Conservation (phyloP, 2,329 filamentous ascomycete genomes). For the Neofusicoccum sp. region DNA sequence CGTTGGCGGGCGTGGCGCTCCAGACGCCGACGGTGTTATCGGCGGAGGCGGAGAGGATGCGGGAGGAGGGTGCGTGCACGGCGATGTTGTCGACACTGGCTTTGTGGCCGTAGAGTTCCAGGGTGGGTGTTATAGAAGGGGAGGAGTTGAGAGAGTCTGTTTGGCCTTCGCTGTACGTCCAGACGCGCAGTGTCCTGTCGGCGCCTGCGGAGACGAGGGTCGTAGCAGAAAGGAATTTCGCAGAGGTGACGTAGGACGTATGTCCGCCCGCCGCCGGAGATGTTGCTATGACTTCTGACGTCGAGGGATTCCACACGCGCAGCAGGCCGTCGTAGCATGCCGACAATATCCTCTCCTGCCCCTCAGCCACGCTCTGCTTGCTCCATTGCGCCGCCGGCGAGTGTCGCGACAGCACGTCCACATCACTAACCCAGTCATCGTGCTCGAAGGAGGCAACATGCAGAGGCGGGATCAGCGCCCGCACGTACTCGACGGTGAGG, state of each 20-base stretch:
- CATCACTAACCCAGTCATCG: constrained; percentile 90
- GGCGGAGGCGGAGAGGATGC: constrained; percentile 79
- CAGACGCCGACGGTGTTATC: constrained; percentile 87
- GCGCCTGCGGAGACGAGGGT: constrained; percentile 80
- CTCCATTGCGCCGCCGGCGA: constrained; percentile 62
- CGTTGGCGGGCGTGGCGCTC: constrained; percentile 74
- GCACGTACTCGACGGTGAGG: constrained; percentile 87
- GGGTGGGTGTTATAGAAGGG: constrained; percentile 62
- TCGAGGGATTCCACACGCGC: constrained; percentile 67
- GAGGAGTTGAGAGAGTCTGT: constrained; percentile 8
- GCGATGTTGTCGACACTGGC: constrained; percentile 72
- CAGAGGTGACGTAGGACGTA: constrained; percentile 63
- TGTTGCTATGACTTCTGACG: constrained; percentile 75
- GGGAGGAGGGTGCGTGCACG: constrained; percentile 69
- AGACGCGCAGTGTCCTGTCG: constrained; percentile 82
- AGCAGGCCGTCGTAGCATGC: constrained; percentile 88
- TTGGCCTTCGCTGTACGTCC: constrained; percentile 75
- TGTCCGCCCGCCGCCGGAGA: constrained; percentile 66
- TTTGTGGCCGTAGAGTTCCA: constrained; percentile 83
- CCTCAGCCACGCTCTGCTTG: constrained; percentile 46
- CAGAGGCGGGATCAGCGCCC: constrained; percentile 82
- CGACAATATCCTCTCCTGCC: constrained; percentile 77
- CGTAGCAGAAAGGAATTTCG: constrained; percentile 74
- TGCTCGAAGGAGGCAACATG: constrained; percentile 93
- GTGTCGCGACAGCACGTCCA: constrained; percentile 74